Evolutionary conservation across 768 basidiomycete species (phyloP), one percentile per base, ranked within the genome.

Genomic region (Lactarius trivialis): DNA sequence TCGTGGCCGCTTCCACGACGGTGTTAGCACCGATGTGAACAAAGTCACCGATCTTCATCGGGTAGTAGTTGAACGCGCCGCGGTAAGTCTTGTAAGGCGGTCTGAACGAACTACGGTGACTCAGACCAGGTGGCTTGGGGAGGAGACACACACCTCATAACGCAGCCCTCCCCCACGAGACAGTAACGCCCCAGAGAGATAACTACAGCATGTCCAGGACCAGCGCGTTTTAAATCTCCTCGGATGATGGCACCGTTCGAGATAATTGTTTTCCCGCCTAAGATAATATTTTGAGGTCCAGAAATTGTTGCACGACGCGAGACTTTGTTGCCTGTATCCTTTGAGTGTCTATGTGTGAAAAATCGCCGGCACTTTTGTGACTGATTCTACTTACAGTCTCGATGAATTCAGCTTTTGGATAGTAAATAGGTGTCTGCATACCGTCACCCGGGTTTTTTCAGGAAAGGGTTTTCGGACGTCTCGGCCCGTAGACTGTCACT

Each of bases 241-340:
- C 97, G 87, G 55, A 99, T 88, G 58, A 98, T 92, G 9, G 91
- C 91, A 21, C 85, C 83, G 62, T 83, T 88, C 1, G 93, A 89
- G 62, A 99, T 95, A 73, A 98, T 93, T 2, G 93, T 94, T 77
- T 98, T 97, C 51, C 96, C 97, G 43, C 93, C 93, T 15, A 99
- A 85, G 65, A 98, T 93, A 72, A 98, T 99, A 73, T 97, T 98
- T 73, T 94, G 89, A 12, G 93, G 90, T 1, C 96, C 96, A 60
- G 88, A 85, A 70, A 98, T 97, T 30, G 86, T 88, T 19, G 93
- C 93, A 64, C 90, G 85, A 60, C 93, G 84, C 43, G 92, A 95
- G 49, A 98, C 95, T 74, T 96, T 96, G 79, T 98, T 96, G 50
- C 92, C 93, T 65, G 93, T 95, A 72, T 95, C 93, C 92, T 94